A percentile compares a stretch with the other conserved stretches of the same genome.
phyloP scores from a whole-genome alignment of 2,329 filamentous ascomycete genomes.

The Phaeoacremonium minimum region DNA sequence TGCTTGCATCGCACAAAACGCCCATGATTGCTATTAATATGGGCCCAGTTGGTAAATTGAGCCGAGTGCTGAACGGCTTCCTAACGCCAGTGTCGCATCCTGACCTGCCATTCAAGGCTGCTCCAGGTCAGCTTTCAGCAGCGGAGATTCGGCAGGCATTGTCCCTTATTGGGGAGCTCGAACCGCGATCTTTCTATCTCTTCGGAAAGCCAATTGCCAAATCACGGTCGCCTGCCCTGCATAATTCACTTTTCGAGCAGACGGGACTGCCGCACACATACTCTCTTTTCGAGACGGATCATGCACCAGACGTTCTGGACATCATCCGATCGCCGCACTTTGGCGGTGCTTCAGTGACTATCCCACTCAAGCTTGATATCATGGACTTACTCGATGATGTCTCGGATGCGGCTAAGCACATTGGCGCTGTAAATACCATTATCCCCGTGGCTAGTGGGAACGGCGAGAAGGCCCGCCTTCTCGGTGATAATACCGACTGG shows the following conservation, averaged over 20 bases:
- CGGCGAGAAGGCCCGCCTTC: slow-evolving; percentile 46
- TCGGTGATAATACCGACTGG: slow-evolving; percentile 96
- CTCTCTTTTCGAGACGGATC: slow-evolving; percentile 67
- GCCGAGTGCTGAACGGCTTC: slow-evolving; percentile 85
- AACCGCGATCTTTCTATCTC: slow-evolving; percentile 73
- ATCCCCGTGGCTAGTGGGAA: slow-evolving; percentile 48
- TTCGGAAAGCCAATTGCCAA: slow-evolving; percentile 82
- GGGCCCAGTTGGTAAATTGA: slow-evolving; percentile 82
- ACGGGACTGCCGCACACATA: slow-evolving; percentile 86
- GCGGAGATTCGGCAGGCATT: slow-evolving; percentile 79
- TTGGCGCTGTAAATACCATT: slow-evolving; percentile 94
- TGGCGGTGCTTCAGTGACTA: slow-evolving; percentile 92
- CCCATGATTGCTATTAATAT: slow-evolving; percentile 96
- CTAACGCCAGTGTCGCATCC: slow-evolving; percentile 94
- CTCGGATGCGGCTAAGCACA: slow-evolving; percentile 71
- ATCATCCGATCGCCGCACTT: slow-evolving; percentile 71
- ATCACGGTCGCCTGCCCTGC: slow-evolving; percentile 82
- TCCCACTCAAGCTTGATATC: slow-evolving; percentile 88
- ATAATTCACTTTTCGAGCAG: slow-evolving; percentile 77
- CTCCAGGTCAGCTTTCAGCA: slow-evolving; percentile 88
- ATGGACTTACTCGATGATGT: slow-evolving; percentile 77
- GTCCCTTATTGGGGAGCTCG: slow-evolving; percentile 73
- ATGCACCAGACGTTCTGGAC: slow-evolving; percentile 53
- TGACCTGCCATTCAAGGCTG: slow-evolving; percentile 84
- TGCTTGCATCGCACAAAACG: slow-evolving; percentile 67